These are phyloP conservation scores for Paraglomus brasilianum DNA, from an alignment of 192 early-diverging fungal species.

Conservation along the genomic window DNA sequence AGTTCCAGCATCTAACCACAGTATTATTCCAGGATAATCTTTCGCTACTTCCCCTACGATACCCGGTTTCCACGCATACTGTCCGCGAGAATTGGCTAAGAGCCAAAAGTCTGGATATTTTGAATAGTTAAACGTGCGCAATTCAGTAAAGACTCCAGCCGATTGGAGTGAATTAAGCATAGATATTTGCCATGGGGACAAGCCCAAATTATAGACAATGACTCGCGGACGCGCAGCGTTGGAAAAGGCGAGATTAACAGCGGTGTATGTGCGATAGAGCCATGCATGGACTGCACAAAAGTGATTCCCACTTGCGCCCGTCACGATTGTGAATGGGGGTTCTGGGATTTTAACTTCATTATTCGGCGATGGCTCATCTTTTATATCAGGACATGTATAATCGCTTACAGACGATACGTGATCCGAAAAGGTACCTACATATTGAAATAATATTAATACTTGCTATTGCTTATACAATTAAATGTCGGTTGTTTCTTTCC, in stretches of 20 bases:
- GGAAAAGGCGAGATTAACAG: no score
- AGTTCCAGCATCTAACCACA: conserved; percentile 52
- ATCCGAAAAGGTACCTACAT: no score
- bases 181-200: conserved; percentile 38
- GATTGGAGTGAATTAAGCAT: conserved; percentile 38
- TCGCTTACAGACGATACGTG: no score
- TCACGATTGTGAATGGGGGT: background rate
- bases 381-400: no score
- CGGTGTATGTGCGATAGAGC: background rate
- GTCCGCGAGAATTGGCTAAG: conserved; percentile 40
- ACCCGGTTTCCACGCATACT: conserved; percentile 57
- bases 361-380: no score
- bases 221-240: conserved; percentile 25
- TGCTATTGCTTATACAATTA: no score
- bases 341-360: no score
- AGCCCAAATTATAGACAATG: conserved; percentile 50
- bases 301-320: conserved; percentile 17
- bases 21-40: conserved; percentile 37
- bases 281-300: background rate
- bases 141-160: conserved; percentile 41
- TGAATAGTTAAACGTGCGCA: conserved; percentile 40
- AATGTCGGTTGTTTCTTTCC: no score
- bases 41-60: conserved; percentile 42
- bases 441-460: no score
- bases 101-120: conserved; percentile 49